These are phyloP conservation scores for Solanum hybrid DNA, from an alignment of 305 asterid species.

Conservation along the genomic window DNA sequence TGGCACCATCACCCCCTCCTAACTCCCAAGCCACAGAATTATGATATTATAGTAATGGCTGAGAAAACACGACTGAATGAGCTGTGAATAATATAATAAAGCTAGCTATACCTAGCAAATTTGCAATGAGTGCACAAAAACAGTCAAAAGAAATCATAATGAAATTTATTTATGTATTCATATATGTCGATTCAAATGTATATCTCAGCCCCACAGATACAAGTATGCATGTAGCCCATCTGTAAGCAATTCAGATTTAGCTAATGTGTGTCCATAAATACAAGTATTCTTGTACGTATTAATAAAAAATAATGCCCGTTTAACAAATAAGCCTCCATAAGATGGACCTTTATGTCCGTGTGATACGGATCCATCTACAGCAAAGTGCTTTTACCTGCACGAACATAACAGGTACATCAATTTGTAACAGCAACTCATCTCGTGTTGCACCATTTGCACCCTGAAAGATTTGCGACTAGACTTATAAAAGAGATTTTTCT, in stretches of 20 bases:
- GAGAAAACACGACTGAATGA: neutral
- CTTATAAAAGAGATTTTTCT: neutral
- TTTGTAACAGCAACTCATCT: slow-evolving; percentile 61
- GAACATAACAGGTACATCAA: slow-evolving; percentile 57
- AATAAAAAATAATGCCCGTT: neutral
- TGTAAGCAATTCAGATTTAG: neutral
- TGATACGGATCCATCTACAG: neutral
- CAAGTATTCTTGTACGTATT: neutral
- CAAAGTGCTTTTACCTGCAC: slow-evolving; percentile 49
- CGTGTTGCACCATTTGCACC: slow-evolving; percentile 54
- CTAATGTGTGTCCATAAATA: neutral
- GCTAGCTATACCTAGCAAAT: neutral
- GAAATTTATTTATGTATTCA: neutral
- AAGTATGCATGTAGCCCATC: neutral
- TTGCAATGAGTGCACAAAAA: neutral
- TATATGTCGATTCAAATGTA: neutral
- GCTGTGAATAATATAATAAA: neutral
- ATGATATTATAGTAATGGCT: neutral
- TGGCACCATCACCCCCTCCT: neutral
- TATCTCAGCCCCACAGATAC: neutral
- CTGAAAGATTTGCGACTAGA: slow-evolving; percentile 19
- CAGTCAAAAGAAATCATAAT: neutral
- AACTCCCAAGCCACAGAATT: neutral
- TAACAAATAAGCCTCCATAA: neutral
- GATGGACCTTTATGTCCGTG: neutral